Evolutionary conservation across 2,329 filamentous ascomycete genomes (phyloP).

Genomic region (Chlorencoelia australis): DNA sequence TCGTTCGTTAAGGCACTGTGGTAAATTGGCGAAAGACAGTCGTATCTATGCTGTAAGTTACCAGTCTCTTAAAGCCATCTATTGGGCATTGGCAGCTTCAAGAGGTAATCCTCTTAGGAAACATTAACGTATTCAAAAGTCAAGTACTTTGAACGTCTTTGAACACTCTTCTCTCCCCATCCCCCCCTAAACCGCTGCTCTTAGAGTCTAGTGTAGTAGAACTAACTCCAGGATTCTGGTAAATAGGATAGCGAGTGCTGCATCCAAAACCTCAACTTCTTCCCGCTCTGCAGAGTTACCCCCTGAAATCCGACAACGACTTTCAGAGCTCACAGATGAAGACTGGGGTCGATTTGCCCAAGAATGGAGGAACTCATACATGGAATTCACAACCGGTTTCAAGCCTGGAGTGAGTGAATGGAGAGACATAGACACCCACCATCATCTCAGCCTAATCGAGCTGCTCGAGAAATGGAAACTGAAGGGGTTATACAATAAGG

Average conservation of each 20-base stretch:
- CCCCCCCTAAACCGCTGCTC: no score
- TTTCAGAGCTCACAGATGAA: slow-evolving; percentile 40
- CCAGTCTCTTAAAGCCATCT: no score
- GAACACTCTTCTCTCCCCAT: no score
- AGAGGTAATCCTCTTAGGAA: no score
- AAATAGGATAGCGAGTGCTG: slow-evolving; percentile 37
- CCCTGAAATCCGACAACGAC: slow-evolving; percentile 33
- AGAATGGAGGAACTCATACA: slow-evolving; percentile 60
- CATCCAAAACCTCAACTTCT: slow-evolving; percentile 38
- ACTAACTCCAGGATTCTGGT: no score
- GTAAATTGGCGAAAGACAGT: slow-evolving; percentile 60
- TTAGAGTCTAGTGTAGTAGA: no score
- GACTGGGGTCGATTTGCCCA: slow-evolving; percentile 59
- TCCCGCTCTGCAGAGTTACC: slow-evolving; percentile 36
- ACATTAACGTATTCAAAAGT: no score
- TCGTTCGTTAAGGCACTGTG: no score
- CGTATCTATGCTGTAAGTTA: slow-evolving; percentile 48
- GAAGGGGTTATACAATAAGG: slow-evolving; percentile 43
- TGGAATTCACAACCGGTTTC: slow-evolving; percentile 45
- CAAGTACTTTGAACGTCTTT: no score
- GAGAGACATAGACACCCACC: slow-evolving; percentile 64
- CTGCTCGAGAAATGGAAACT: slow-evolving; percentile 45
- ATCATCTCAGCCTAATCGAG: slow-evolving; percentile 47
- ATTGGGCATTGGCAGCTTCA: no score
- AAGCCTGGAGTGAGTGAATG: slow-evolving; percentile 40